phyloP scores from a whole-genome alignment of 2,329 filamentous ascomycete species.

The Xylariaceae sp. region DNA sequence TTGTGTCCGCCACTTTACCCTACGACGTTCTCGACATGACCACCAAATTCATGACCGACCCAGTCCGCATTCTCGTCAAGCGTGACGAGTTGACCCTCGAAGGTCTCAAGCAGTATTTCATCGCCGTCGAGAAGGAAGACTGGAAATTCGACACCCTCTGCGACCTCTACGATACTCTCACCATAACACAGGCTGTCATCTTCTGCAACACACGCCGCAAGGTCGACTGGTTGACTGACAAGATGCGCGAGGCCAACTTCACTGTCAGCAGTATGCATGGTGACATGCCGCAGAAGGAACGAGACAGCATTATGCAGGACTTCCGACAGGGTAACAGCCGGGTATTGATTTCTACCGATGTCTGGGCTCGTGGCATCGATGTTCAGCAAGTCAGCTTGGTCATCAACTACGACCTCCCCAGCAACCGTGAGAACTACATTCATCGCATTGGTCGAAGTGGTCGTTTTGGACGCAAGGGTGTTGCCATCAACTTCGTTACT shows the following conservation, averaged over 20 bases:
- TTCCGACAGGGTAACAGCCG: conserved; percentile 95
- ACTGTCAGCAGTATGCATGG: conserved; percentile 98
- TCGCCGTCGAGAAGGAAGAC: conserved; percentile 98
- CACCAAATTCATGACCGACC: conserved; percentile 99
- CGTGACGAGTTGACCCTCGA: conserved; percentile 97
- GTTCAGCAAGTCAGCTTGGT: conserved; percentile 97
- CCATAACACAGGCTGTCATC: conserved; percentile 97
- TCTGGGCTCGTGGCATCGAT: conserved; percentile 97
- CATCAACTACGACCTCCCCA: conserved; percentile 98
- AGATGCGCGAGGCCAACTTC: conserved; percentile 98
- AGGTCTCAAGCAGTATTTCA: conserved; percentile 98
- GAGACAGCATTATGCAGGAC: conserved; percentile 98
- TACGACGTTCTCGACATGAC: conserved; percentile 99
- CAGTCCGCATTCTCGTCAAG: conserved; percentile 94
- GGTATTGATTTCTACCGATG: conserved; percentile 94
- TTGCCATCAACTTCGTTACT: conserved; percentile 99
- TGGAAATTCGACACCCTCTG: conserved; percentile 99
- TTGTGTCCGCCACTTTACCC: conserved; percentile 92
- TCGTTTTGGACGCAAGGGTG: conserved; percentile 94
- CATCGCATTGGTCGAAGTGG: conserved; percentile 96
- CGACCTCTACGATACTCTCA: conserved; percentile 97
- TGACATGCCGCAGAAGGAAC: conserved; percentile 97
- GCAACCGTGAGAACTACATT: conserved; percentile 99
- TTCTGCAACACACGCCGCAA: conserved; percentile 99
- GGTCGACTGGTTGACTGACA: conserved; percentile 99